Evolutionary conservation across 139 green algal species (phyloP), one percentile per base, ranked within the genome.

Genomic region (Penium margaritaceum): DNA sequence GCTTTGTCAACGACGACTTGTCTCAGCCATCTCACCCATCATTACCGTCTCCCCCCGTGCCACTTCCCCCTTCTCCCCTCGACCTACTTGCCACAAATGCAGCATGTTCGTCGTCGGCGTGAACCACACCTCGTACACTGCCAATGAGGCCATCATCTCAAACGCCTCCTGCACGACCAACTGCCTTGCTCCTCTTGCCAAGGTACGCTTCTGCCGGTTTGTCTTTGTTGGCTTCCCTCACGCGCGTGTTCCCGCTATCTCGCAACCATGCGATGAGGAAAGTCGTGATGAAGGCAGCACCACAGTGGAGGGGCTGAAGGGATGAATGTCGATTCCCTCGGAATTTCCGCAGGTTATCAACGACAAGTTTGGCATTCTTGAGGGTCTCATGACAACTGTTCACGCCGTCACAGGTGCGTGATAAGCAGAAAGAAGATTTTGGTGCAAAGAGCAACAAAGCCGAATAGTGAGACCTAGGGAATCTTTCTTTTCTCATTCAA

Each of bases 31-130:
- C n/a, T n/a, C n/a, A n/a, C n/a, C n/a, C n/a, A n/a, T n/a, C n/a
- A n/a, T n/a, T n/a, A n/a, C n/a, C n/a, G n/a, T n/a, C n/a, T n/a
- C n/a, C n/a, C n/a, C n/a, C n/a, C n/a, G n/a, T n/a, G n/a, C n/a
- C n/a, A n/a, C n/a, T n/a, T n/a, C n/a, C n/a, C n/a, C n/a, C n/a
- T n/a, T n/a, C n/a, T n/a, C n/a, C n/a, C 33, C n/a, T n/a, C n/a
- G 70, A 73, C 71, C 75, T 84, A 67, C 79, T 74, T n/a, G n/a
- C n/a, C n/a, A n/a, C n/a, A n/a, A n/a, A n/a, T n/a, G n/a, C n/a
- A n/a, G n/a, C 72, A 97, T 95, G 90, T 94, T 91, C 83, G 91
- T 96, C 32, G 91, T 96, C 85, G 92, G 92, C 61, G 92, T 96
- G 0, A 97, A 97, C 82, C 62, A 93, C 66, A 72, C 91, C 0